Conservation (phyloP, 495 filamentous ascomycete species). For the Lophiotrema nucula region DNA sequence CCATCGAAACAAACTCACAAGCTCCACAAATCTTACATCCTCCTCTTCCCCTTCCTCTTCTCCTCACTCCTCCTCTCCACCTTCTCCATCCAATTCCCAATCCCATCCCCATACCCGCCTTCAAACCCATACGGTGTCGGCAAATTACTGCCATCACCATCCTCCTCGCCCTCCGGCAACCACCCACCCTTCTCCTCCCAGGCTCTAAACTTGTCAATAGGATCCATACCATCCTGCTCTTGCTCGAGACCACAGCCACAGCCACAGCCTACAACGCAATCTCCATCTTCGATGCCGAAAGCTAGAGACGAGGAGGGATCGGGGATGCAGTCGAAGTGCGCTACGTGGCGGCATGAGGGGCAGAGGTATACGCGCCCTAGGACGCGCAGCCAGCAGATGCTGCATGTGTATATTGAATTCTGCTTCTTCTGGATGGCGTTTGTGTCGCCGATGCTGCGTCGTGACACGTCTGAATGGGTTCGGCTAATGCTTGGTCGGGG, state of each 20-base stretch:
- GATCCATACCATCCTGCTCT: background rate
- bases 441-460: background rate
- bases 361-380: conserved; percentile 25
- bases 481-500: conserved; percentile 8
- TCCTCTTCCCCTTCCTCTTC: conserved; percentile 5
- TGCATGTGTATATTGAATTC: conserved; percentile 20
- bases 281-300: background rate
- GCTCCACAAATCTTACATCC: no score
- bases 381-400: conserved; percentile 28
- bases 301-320: no score
- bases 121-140: background rate
- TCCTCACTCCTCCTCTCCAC: background rate
- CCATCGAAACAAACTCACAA: no score
- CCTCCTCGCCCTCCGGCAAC: conserved; percentile 12
- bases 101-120: background rate
- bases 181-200: conserved; percentile 19
- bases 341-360: conserved; percentile 19
- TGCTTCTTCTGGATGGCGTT: conserved; percentile 3
- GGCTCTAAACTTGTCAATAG: background rate
- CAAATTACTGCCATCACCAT: background rate
- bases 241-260: conserved; percentile 10
- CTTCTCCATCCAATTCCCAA: conserved; percentile 2
- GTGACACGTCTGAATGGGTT: background rate
- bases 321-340: conserved; percentile 26
- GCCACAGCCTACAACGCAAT: conserved; percentile 9